Base-by-base conservation (phyloP, 1,139 yeast genomes). In the Suhomyces bolitotheri region DNA sequence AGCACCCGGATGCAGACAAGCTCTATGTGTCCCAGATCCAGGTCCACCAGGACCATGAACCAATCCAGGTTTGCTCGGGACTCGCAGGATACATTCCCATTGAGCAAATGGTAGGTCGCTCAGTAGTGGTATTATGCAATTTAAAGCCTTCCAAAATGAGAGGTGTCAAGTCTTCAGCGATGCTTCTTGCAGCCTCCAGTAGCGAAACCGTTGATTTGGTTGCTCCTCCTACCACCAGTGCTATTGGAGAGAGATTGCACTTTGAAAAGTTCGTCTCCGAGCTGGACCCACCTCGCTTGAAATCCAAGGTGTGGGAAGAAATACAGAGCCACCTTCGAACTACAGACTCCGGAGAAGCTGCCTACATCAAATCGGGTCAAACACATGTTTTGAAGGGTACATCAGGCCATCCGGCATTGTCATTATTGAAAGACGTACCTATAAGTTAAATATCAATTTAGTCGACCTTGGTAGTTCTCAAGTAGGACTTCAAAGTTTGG, bases 131-230 rank as follows among this genome's bases (percentile, higher is more conserved):
- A 33, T 85, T 89, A 46, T 88, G 95, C 46, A 88, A 88, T 68
- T 74, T 89, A 65, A 89, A 88, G 67, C 95, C 96, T 8, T 95
- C 86, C 31, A 83, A 78, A 54, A 86, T 90, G 95, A 78, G 97
- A 61, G 97, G 98, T 45, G 80, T 92, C 12, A 53, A 47, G 34
- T 76, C 82, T 0, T 73, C 75, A 40, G 84, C 80, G 1, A 79
- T 79, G 85, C 49, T 79, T 2, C 50, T 79, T 21, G 83, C 83
- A 4, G 76, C 81, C 2, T 71, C 50, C 30, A 44, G 30, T 25
- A 35, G 31, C 8, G 35, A 22, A 1, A 11, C 20, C 14, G 34
- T 62, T 9, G 62, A 53, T 25, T 46, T 62, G 17, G 54, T 63
- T 1, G 25, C 29, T 5, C 62, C 65, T 6, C 64, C 67, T 4